Conservation (phyloP, 2,329 filamentous ascomycete species). For the Nigrograna mackinnonii region DNA sequence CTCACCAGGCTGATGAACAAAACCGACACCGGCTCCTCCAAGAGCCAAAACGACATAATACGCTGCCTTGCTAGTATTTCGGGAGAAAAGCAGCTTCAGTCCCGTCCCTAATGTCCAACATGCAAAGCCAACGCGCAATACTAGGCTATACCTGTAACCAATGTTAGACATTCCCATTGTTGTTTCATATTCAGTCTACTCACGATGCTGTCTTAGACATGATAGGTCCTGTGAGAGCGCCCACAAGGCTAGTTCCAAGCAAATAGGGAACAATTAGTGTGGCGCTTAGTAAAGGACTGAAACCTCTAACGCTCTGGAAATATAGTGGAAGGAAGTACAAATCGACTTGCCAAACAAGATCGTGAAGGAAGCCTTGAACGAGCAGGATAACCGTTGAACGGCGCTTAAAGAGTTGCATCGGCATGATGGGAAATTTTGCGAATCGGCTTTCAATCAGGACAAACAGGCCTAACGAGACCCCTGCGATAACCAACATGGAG, state of each 20-base stretch:
- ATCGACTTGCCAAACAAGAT: not conserved
- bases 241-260: too few relatives aligned
- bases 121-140: too few relatives aligned
- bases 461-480: constrained; percentile 31
- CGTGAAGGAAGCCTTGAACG: not conserved
- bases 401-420: not conserved
- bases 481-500: constrained; percentile 41
- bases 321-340: constrained; percentile 3
- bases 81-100: constrained; percentile 52
- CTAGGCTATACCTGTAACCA: too few relatives aligned
- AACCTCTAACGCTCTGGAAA: constrained; percentile 4
- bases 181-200: too few relatives aligned
- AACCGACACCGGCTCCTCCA: too few relatives aligned
- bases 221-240: too few relatives aligned
- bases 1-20: too few relatives aligned
- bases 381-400: not conserved
- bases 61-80: constrained; percentile 39
- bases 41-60: too few relatives aligned
- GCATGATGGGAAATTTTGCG: constrained; percentile 38
- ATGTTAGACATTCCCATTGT: too few relatives aligned
- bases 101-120: constrained; percentile 57
- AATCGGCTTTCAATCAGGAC: constrained; percentile 38
- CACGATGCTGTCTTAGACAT: too few relatives aligned
- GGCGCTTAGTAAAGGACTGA: not conserved
- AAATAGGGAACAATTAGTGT: too few relatives aligned